These are phyloP conservation scores for Boehmeria nivea DNA, from an alignment of 306 rosid species.

Conservation along the genomic window DNA sequence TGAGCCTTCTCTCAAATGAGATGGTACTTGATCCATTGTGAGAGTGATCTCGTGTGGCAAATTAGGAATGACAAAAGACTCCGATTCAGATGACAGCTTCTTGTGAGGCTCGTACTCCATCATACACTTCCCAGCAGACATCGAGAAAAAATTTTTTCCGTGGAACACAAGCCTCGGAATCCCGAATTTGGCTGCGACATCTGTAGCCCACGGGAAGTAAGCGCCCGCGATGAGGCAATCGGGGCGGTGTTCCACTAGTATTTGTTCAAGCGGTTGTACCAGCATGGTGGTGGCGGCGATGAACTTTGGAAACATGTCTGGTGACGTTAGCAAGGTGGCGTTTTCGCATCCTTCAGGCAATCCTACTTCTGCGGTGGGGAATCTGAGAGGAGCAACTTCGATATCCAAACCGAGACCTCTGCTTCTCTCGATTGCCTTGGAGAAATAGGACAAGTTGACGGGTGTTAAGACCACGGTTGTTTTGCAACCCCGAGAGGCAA, in stretches of 20 bases:
- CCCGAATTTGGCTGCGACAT: conserved; percentile 38
- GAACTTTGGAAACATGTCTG: background rate
- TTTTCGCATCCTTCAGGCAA: conserved; percentile 48
- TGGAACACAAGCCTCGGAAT: conserved; percentile 59
- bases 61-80: too few species aligned
- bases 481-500: conserved; percentile 16
- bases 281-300: conserved; percentile 26
- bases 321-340: background rate
- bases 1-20: conserved; percentile 12
- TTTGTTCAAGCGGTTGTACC: conserved; percentile 31
- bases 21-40: conserved; percentile 27
- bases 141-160: conserved; percentile 39
- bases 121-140: conserved; percentile 20
- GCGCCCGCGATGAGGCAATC: conserved; percentile 40
- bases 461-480: conserved; percentile 26
- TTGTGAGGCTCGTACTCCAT: conserved; percentile 36
- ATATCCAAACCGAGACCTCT: background rate
- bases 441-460: background rate
- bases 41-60: conserved; percentile 40
- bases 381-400: conserved; percentile 11
- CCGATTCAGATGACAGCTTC: too few species aligned
- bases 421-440: conserved; percentile 30
- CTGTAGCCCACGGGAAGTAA: conserved; percentile 42
- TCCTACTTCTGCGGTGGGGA: conserved; percentile 28
- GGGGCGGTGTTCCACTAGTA: conserved; percentile 31